Conservation (phyloP, 257 asterid species). For the Knoxia roxburghii region DNA sequence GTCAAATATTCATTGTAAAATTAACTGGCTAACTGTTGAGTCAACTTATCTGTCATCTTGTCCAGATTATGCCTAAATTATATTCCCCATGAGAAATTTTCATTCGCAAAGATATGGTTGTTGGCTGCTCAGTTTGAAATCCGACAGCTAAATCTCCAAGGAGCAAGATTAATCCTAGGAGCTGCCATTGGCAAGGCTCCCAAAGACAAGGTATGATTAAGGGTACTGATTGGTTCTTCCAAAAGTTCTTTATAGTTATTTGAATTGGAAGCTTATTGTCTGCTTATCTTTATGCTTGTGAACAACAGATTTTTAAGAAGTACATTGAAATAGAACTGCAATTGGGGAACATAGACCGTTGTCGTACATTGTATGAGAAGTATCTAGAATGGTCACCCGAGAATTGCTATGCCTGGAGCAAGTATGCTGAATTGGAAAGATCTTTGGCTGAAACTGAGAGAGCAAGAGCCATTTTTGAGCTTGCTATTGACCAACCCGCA, state of each 20-base stretch:
- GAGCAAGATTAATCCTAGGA: slow-evolving; percentile 35
- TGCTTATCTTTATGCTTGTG: slow-evolving; percentile 14
- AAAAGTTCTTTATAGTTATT: slow-evolving; percentile 7
- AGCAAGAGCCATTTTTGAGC: slow-evolving; percentile 89
- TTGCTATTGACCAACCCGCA: slow-evolving; percentile 94
- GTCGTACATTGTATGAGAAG: slow-evolving; percentile 77
- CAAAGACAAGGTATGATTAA: slow-evolving; percentile 44
- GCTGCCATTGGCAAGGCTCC: slow-evolving; percentile 43
- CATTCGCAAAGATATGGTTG: slow-evolving; percentile 91
- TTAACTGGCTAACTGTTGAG: background rate
- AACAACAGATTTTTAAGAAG: slow-evolving; percentile 80
- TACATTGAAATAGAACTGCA: slow-evolving; percentile 94
- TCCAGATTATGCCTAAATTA: slow-evolving; percentile 16
- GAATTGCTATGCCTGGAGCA: slow-evolving; percentile 96
- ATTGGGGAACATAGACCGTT: slow-evolving; percentile 80
- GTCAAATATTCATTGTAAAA: background rate
- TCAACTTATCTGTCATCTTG: background rate
- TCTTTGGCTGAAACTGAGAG: slow-evolving; percentile 80
- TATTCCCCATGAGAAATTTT: slow-evolving; percentile 50
- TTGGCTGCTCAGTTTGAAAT: slow-evolving; percentile 95
- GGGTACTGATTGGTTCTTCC: slow-evolving; percentile 9
- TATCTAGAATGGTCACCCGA: slow-evolving; percentile 90
- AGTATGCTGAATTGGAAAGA: slow-evolving; percentile 81
- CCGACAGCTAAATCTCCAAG: slow-evolving; percentile 59
- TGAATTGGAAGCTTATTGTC: slow-evolving; percentile 2